These are phyloP conservation scores for Carallia brachiata DNA, from an alignment of 345 rosid genomes.

Conservation along the genomic window DNA sequence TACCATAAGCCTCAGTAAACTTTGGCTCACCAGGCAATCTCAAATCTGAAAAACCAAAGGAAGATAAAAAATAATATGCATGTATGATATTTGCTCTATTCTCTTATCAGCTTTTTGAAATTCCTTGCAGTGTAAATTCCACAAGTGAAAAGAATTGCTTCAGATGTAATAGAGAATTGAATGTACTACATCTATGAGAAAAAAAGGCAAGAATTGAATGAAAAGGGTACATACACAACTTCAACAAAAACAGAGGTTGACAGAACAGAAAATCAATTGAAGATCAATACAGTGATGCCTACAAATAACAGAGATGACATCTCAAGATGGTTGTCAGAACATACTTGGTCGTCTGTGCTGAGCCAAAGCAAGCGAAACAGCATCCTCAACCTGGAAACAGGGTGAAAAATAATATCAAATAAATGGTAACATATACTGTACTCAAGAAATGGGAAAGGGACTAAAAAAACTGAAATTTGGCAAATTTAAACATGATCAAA, in stretches of 20 bases:
- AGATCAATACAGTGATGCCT: neutral
- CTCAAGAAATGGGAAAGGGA: neutral
- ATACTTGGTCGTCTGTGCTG: conserved; percentile 56
- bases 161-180: neutral
- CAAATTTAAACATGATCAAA: neutral
- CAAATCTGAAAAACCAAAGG: conserved; percentile 48
- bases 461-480: neutral
- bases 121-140: neutral
- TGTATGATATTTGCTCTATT: neutral
- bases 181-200: neutral
- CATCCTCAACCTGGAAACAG: conserved; percentile 77
- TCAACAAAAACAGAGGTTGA: neutral
- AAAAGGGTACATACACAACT: neutral
- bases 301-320: conserved; percentile 23
- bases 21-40: conserved; percentile 59
- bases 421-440: neutral
- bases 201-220: neutral
- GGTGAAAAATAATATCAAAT: conserved; percentile 1
- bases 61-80: neutral
- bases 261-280: neutral
- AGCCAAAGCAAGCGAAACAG: conserved; percentile 69
- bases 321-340: conserved; percentile 48
- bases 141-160: neutral
- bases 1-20: conserved; percentile 77
- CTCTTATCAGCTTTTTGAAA: neutral